Percentiles rank a stretch among this genome's conserved stretches.
Evolutionary conservation across 768 basidiomycete species (phyloP).

Genomic region (Collybiopsis confluens): DNA sequence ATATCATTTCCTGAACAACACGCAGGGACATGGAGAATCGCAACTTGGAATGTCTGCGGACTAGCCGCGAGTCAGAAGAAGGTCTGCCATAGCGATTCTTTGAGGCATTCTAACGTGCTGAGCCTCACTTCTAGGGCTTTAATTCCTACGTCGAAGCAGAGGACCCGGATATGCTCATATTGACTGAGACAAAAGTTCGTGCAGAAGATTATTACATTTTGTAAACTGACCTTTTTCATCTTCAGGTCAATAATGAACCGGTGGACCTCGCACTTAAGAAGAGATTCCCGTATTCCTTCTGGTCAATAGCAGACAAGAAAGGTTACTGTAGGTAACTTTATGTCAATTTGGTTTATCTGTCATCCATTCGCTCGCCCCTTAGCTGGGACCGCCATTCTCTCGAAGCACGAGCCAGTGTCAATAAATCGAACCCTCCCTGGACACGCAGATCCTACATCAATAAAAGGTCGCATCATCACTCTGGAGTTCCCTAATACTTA

Average conservation of each 20-base stretch:
- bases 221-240: slow-evolving; percentile 5
- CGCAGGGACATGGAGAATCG: slow-evolving; percentile 48
- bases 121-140: slow-evolving; percentile 55
- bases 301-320: slow-evolving; percentile 77
- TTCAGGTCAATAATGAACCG: slow-evolving; percentile 68
- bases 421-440: slow-evolving; percentile 68
- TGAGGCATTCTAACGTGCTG: slow-evolving; percentile 6
- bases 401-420: slow-evolving; percentile 67
- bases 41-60: slow-evolving; percentile 80
- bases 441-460: slow-evolving; percentile 56
- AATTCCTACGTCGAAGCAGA: slow-evolving; percentile 80
- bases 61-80: slow-evolving; percentile 75
- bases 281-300: slow-evolving; percentile 68
- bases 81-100: slow-evolving; percentile 29
- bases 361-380: slow-evolving; percentile 3
- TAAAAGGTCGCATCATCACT: slow-evolving; percentile 77
- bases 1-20: slow-evolving; percentile 53
- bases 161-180: slow-evolving; percentile 76
- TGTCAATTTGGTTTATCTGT: not conserved
- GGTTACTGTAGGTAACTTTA: slow-evolving; percentile 54
- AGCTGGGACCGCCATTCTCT: slow-evolving; percentile 83
- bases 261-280: slow-evolving; percentile 50
- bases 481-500: slow-evolving; percentile 74
- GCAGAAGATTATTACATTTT: not conserved
- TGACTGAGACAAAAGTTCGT: slow-evolving; percentile 81